These are phyloP conservation scores for Aspergillus ochraceus DNA, from an alignment of 2,329 filamentous ascomycete species.

Conservation along the genomic window DNA sequence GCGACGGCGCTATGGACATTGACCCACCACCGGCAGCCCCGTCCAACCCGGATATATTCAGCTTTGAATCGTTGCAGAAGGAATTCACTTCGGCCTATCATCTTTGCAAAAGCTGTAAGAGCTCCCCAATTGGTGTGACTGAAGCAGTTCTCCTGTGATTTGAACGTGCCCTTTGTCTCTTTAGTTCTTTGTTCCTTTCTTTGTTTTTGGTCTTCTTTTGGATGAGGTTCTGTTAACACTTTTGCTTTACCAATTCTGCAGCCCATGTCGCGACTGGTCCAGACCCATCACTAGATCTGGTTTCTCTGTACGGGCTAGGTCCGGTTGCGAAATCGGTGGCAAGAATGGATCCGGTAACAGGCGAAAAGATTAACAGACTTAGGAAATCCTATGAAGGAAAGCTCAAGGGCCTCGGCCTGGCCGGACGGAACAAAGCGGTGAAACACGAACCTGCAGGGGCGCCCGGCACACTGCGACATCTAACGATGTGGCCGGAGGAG, in stretches of 20 bases:
- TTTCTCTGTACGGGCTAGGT: slow-evolving; percentile 59
- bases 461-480: slow-evolving; percentile 39
- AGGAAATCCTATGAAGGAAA: slow-evolving; percentile 56
- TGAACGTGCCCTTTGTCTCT: background rate
- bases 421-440: slow-evolving; percentile 50
- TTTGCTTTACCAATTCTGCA: slow-evolving; percentile 31
- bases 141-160: slow-evolving; percentile 22
- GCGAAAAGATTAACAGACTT: slow-evolving; percentile 65
- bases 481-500: slow-evolving; percentile 51
- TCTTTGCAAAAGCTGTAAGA: slow-evolving; percentile 53
- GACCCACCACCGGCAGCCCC: slow-evolving; percentile 29
- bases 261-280: slow-evolving; percentile 54
- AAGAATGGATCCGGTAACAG: slow-evolving; percentile 60
- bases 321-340: slow-evolving; percentile 59
- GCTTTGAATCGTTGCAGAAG: slow-evolving; percentile 45
- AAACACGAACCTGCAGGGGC: slow-evolving; percentile 42
- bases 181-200: slow-evolving; percentile 5
- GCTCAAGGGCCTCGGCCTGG: slow-evolving; percentile 47
- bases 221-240: slow-evolving; percentile 45
- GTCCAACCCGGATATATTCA: slow-evolving; percentile 28
- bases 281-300: slow-evolving; percentile 58
- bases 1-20: slow-evolving; percentile 40
- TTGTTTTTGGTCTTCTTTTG: slow-evolving; percentile 30
- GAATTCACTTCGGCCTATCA: slow-evolving; percentile 49
- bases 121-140: slow-evolving; percentile 38